Evolutionary conservation across 2,329 filamentous ascomycete genomes (phyloP).

Genomic region (Aspergillus udagawae): DNA sequence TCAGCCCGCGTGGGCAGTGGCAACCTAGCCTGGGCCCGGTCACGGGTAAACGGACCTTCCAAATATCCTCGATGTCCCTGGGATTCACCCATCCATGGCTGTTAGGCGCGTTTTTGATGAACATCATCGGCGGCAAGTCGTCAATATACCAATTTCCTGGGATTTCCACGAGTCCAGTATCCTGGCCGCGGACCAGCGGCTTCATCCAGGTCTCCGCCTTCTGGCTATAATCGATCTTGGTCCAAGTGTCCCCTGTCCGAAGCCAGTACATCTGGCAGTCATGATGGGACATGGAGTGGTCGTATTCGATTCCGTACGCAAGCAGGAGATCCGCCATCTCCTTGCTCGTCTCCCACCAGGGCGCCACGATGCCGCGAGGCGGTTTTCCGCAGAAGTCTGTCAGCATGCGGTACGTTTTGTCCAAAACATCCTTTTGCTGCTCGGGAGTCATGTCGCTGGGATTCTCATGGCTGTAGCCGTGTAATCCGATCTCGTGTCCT

Average conservation of each 20-base stretch:
- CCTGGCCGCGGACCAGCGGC: conserved; percentile 44
- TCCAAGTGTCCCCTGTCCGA: conserved; percentile 43
- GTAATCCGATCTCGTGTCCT: conserved; percentile 64
- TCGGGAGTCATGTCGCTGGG: conserved; percentile 67
- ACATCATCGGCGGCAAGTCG: conserved; percentile 45
- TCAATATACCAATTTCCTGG: conserved; percentile 44
- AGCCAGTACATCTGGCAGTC: conserved; percentile 45
- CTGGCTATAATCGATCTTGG: conserved; percentile 43
- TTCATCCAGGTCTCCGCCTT: conserved; percentile 45
- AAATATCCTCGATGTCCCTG: conserved; percentile 57
- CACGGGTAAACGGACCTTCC: conserved; percentile 32
- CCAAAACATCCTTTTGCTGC: conserved; percentile 71
- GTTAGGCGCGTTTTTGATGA: conserved; percentile 47
- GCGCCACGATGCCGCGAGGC: conserved; percentile 67
- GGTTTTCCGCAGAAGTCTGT: conserved; percentile 72
- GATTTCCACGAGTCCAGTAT: conserved; percentile 43
- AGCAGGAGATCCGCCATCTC: conserved; percentile 55
- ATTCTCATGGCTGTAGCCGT: conserved; percentile 73
- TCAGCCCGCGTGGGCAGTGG: conserved; percentile 38
- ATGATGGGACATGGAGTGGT: conserved; percentile 44
- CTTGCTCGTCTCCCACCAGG: conserved; percentile 70
- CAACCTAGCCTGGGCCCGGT: neutral
- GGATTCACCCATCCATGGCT: conserved; percentile 57
- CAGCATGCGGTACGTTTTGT: conserved; percentile 70
- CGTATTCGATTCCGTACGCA: conserved; percentile 43